Percentiles rank a stretch among this genome's conserved stretches.
Conservation (phyloP, 2,329 filamentous ascomycete genomes). For the Aureobasidium namibiae region DNA sequence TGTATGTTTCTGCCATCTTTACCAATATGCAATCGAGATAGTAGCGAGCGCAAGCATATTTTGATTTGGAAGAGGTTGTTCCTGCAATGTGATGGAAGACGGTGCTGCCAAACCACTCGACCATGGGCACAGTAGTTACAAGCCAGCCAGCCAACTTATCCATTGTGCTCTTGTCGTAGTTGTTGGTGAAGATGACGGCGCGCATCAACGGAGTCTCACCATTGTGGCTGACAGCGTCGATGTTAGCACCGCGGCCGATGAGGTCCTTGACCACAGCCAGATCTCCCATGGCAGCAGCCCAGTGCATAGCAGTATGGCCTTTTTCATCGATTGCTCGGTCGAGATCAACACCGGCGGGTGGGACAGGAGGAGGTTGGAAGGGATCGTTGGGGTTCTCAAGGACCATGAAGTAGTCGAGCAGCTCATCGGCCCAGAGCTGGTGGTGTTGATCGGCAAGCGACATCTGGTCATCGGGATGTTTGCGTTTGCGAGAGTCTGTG, state of each 20-base stretch:
- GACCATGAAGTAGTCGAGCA: slow-evolving; percentile 93
- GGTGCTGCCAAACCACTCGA: slow-evolving; percentile 74
- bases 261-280: slow-evolving; percentile 84
- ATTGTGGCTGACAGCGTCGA: slow-evolving; percentile 55
- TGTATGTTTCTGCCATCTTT: slow-evolving; percentile 69
- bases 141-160: slow-evolving; percentile 75
- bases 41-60: slow-evolving; percentile 82
- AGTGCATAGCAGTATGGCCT: slow-evolving; percentile 86
- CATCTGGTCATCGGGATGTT: slow-evolving; percentile 55
- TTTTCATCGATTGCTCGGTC: slow-evolving; percentile 92
- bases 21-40: slow-evolving; percentile 89
- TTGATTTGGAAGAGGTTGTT: slow-evolving; percentile 76
- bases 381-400: slow-evolving; percentile 45
- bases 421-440: slow-evolving; percentile 81
- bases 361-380: slow-evolving; percentile 60
- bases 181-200: slow-evolving; percentile 92
- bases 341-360: slow-evolving; percentile 77
- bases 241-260: slow-evolving; percentile 67
- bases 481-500: slow-evolving; percentile 56
- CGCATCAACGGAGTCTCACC: slow-evolving; percentile 88
- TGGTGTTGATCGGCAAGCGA: slow-evolving; percentile 70
- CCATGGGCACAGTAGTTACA: slow-evolving; percentile 68
- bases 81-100: slow-evolving; percentile 92
- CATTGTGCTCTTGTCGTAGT: slow-evolving; percentile 88
- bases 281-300: slow-evolving; percentile 97